A percentile compares a stretch with the other conserved stretches of the same genome.
phyloP scores from a whole-genome alignment of 1,139 yeast species.

The Candida dubliniensis region DNA sequence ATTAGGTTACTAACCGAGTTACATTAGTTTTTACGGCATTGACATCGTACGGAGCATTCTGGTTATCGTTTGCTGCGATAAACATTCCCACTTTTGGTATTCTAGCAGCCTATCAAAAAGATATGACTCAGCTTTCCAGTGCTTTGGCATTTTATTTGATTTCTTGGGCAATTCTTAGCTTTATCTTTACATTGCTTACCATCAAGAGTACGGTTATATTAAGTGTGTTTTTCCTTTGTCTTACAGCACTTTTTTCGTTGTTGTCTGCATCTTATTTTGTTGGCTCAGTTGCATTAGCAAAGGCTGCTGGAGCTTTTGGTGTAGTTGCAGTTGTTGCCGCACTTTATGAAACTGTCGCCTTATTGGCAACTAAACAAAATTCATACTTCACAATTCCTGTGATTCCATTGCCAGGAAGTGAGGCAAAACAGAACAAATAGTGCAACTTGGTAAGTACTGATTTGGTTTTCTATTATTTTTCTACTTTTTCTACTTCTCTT shows the following conservation, averaged over 20 bases:
- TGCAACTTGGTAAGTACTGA: too few species aligned
- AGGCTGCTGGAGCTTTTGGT: constrained; percentile 48
- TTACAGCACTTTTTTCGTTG: constrained; percentile 39
- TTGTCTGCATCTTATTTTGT: constrained; percentile 43
- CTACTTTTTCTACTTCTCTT: too few species aligned
- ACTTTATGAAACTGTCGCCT: constrained; percentile 42
- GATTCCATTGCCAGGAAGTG: constrained; percentile 18
- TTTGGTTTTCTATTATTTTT: too few species aligned
- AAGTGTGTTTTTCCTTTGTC: constrained; percentile 33
- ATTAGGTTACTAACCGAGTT: not conserved
- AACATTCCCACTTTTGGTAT: constrained; percentile 49
- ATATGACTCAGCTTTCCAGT: constrained; percentile 25
- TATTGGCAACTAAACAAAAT: constrained; percentile 31
- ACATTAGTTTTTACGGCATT: constrained; percentile 40
- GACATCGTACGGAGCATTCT: constrained; percentile 45
- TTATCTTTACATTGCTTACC: constrained; percentile 38
- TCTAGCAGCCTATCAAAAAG: constrained; percentile 49
- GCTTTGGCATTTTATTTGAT: constrained; percentile 45
- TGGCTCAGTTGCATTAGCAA: constrained; percentile 27
- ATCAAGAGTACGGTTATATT: constrained; percentile 46
- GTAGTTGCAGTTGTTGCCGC: constrained; percentile 42
- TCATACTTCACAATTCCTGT: constrained; percentile 28
- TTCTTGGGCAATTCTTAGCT: constrained; percentile 48
- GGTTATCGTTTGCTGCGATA: constrained; percentile 44
- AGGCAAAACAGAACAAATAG: too few species aligned